These are phyloP conservation scores for Avicennia marina DNA, from an alignment of 257 asterid species.

Conservation along the genomic window DNA sequence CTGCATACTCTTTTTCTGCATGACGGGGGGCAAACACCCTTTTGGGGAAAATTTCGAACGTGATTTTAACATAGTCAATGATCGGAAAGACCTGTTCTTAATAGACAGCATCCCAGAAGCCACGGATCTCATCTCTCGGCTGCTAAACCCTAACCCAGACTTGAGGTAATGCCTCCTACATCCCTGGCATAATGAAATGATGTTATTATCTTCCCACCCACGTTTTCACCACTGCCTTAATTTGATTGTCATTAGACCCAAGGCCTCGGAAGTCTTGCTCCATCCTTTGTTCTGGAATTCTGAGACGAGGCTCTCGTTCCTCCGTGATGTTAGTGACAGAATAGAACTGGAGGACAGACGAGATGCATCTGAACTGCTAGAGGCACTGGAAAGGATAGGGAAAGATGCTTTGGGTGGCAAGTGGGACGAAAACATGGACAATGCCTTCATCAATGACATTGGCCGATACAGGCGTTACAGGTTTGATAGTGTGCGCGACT, in stretches of 20 bases:
- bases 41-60: slow-evolving; percentile 73
- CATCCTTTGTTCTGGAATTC: slow-evolving; percentile 87
- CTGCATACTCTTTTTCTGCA: slow-evolving; percentile 78
- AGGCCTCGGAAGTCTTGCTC: slow-evolving; percentile 44
- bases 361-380: slow-evolving; percentile 46
- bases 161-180: slow-evolving; percentile 43
- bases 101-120: slow-evolving; percentile 84
- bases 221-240: not conserved
- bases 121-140: slow-evolving; percentile 55
- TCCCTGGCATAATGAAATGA: not conserved
- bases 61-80: slow-evolving; percentile 61
- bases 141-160: slow-evolving; percentile 58
- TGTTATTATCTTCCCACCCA: not conserved
- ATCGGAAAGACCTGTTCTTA: slow-evolving; percentile 65
- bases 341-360: slow-evolving; percentile 79
- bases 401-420: slow-evolving; percentile 58
- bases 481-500: slow-evolving; percentile 71
- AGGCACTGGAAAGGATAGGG: slow-evolving; percentile 52
- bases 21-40: slow-evolving; percentile 88
- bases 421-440: slow-evolving; percentile 86
- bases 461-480: slow-evolving; percentile 80
- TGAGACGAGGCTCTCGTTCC: slow-evolving; percentile 80
- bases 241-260: slow-evolving; percentile 43
- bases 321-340: slow-evolving; percentile 82
- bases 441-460: slow-evolving; percentile 54